These are phyloP conservation scores for Lathyrus aphaca DNA, from an alignment of 306 rosid genomes.

Conservation along the genomic window DNA sequence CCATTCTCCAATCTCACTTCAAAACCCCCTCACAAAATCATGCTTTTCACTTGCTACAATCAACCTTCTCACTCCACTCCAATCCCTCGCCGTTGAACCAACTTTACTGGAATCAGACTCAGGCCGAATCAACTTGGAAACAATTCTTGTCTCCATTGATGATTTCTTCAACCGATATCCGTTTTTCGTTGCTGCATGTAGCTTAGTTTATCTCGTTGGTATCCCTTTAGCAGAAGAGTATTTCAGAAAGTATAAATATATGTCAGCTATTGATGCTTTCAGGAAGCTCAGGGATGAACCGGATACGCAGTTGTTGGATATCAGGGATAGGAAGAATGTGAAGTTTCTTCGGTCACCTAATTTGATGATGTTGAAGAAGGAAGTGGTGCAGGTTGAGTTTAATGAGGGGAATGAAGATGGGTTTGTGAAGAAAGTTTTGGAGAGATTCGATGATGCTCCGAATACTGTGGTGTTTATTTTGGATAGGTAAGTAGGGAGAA, in stretches of 20 bases:
- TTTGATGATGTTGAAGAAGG: constrained; percentile 74
- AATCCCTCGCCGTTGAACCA: constrained; percentile 64
- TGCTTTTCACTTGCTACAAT: constrained; percentile 44
- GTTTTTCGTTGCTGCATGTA: constrained; percentile 77
- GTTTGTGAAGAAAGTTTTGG: constrained; percentile 70
- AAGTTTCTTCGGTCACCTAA: constrained; percentile 67
- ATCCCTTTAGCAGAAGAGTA: constrained; percentile 65
- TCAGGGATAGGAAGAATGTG: constrained; percentile 68
- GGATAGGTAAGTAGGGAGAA: constrained; percentile 62
- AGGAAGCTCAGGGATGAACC: constrained; percentile 71
- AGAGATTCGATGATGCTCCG: constrained; percentile 54
- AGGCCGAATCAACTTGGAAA: constrained; percentile 71
- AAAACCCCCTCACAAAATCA: constrained; percentile 21
- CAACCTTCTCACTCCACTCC: constrained; percentile 52
- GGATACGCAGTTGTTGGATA: constrained; percentile 66
- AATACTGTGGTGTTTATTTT: constrained; percentile 64
- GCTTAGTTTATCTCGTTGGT: constrained; percentile 79
- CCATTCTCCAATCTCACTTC: constrained; percentile 34
- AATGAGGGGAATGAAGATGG: constrained; percentile 65
- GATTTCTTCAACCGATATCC: constrained; percentile 73
- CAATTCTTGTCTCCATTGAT: constrained; percentile 65
- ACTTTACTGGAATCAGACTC: constrained; percentile 45
- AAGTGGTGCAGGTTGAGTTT: constrained; percentile 60
- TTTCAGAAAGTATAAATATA: constrained; percentile 68
- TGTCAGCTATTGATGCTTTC: constrained; percentile 77